These are phyloP conservation scores for Mortierella claussenii DNA, from an alignment of 192 early-diverging fungal genomes.

Conservation along the genomic window DNA sequence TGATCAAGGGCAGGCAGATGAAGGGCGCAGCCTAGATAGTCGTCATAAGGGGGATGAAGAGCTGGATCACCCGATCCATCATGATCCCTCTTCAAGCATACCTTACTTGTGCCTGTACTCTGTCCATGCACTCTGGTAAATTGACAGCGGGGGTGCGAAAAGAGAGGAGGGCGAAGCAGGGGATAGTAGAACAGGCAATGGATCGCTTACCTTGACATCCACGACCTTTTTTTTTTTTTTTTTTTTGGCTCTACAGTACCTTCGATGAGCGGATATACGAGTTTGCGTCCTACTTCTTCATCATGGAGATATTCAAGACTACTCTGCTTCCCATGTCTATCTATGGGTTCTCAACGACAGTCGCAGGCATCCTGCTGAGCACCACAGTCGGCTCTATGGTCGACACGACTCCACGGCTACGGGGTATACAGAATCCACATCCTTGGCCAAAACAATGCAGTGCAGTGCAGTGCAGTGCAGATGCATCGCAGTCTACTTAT, in stretches of 20 bases:
- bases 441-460: not conserved
- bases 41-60: not conserved
- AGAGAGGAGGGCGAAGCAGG: too few species aligned
- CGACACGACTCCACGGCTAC: slow-evolving; percentile 32
- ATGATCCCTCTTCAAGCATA: not conserved
- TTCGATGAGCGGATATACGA: slow-evolving; percentile 51
- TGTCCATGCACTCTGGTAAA: slow-evolving; percentile 44
- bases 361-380: slow-evolving; percentile 41
- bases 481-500: too few species aligned
- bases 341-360: slow-evolving; percentile 50
- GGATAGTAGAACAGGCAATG: too few species aligned
- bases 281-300: slow-evolving; percentile 52
- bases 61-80: not conserved
- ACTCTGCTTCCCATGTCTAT: slow-evolving; percentile 46
- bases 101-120: slow-evolving; percentile 19
- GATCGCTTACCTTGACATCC: too few species aligned
- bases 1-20: not conserved
- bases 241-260: slow-evolving; percentile 7
- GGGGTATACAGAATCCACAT: slow-evolving; percentile 1
- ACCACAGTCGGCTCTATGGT: slow-evolving; percentile 39
- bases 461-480: too few species aligned
- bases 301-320: slow-evolving; percentile 52
- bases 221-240: too few species aligned
- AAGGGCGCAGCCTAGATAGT: not conserved
- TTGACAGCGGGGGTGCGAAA: too few species aligned